Evolutionary conservation across 352 stramenopile genomes (phyloP), one percentile per base, ranked within the genome.

Genomic region (Lagenidium giganteum): DNA sequence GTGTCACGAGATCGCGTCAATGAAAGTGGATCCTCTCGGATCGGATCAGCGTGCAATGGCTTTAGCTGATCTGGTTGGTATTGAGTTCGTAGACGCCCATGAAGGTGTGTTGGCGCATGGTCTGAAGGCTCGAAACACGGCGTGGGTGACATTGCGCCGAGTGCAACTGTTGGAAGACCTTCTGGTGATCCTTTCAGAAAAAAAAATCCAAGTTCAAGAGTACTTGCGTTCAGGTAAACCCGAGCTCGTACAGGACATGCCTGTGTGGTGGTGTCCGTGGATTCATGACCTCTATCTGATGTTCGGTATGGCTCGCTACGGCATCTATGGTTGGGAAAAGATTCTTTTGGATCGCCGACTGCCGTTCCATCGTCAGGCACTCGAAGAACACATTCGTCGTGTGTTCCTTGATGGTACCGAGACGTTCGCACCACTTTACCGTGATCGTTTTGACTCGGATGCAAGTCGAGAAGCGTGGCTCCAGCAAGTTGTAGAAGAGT

Each of bases 241-340:
- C 5, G 53, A 66, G 34, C 55, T 91, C 7, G 78, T 91, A 29
- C 47, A 64, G 8, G 64, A 82, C 35, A 92, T 95, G 79, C 83
- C 83, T 4, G 74, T 91, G 23, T 95, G 83, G 83, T 95, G 83
- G 83, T 95, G 83, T 51, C 83, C 83, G 9, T 95, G 83, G 83
- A 71, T 93, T 21, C 83, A 95, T 44, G 83, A 95, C 40, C 46
- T 88, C 14, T 76, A 65, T 3, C 31, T 92, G 8, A 75, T 95
- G 16, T 83, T 83, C 35, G 83, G 77, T 22, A 90, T 95, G 74
- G 81, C 82, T 32, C 66, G 63, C 9, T 72, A 87, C 46, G 83
- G 83, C 44, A 55, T 95, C 22, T 81, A 62, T 21, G 76, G 65
- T 6, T 93, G 81, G 81, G 62, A 82, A 18, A 51, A 43, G n/a